A percentile compares a stretch with the other conserved stretches of the same genome.
Conservation (phyloP, 331 rosid species). For the Acacia concinna region DNA sequence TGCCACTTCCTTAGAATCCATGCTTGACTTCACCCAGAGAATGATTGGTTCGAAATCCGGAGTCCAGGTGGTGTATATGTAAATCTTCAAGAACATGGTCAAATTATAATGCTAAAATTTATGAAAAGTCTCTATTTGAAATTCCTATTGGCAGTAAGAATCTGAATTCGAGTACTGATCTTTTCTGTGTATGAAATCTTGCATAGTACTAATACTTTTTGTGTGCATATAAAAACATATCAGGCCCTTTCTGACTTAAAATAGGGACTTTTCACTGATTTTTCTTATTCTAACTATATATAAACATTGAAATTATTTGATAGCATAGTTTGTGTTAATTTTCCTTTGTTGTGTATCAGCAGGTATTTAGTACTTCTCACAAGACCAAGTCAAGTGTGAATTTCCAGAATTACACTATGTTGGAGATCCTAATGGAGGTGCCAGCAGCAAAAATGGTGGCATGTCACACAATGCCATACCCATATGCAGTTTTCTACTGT, state of each 20-base stretch:
- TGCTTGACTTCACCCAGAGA: conserved; percentile 48
- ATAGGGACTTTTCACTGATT: background rate
- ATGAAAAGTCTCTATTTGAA: background rate
- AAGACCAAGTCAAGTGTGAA: conserved; percentile 42
- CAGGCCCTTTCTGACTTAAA: too few relatives aligned
- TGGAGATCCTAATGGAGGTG: conserved; percentile 41
- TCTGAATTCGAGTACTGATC: too few relatives aligned
- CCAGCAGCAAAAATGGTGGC: conserved; percentile 63
- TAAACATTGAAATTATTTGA: background rate
- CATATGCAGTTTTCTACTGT: conserved; percentile 62
- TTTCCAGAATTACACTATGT: conserved; percentile 64
- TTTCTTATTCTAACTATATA: background rate
- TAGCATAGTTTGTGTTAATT: background rate
- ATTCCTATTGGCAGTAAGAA: background rate
- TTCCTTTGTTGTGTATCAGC: background rate
- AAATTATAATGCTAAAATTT: too few relatives aligned
- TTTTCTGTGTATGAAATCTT: too few relatives aligned
- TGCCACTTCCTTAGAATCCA: conserved; percentile 71
- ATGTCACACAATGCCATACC: conserved; percentile 78
- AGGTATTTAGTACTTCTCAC: conserved; percentile 46
- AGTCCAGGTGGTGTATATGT: background rate
- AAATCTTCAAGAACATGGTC: background rate
- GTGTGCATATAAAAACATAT: too few relatives aligned
- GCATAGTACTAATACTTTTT: too few relatives aligned
- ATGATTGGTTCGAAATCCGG: conserved; percentile 34